phyloP scores from a whole-genome alignment of 805 yeast genomes.

The Spathaspora hagerdaliae region DNA sequence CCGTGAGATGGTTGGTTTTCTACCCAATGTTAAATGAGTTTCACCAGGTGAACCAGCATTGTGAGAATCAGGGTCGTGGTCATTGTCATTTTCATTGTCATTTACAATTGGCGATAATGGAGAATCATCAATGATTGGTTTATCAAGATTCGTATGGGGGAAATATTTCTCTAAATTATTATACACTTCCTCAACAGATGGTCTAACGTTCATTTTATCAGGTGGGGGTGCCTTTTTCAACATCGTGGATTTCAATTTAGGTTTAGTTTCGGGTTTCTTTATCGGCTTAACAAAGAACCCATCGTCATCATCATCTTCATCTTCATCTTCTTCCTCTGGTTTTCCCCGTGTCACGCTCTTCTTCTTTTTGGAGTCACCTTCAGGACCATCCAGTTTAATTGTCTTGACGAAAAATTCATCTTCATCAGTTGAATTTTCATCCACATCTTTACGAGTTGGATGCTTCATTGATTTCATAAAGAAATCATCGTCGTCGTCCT shows the following conservation, averaged over 20 bases:
- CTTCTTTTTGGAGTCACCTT: background rate
- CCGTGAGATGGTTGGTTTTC: constrained; percentile 35
- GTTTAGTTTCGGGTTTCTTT: constrained; percentile 1
- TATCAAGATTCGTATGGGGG: constrained; percentile 89
- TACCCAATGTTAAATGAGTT: constrained; percentile 8
- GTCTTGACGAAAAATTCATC: constrained; percentile 60
- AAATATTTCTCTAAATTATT: constrained; percentile 88
- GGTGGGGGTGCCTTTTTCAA: background rate
- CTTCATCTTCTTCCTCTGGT: too few relatives aligned
- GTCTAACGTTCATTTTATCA: constrained; percentile 64
- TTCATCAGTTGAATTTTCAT: constrained; percentile 19
- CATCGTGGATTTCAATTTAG: too few relatives aligned
- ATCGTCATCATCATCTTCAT: constrained; percentile 4
- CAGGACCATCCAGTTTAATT: constrained; percentile 2
- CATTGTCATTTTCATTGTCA: background rate
- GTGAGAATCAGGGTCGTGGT: background rate
- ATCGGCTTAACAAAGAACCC: constrained; percentile 12
- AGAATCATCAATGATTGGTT: constrained; percentile 78
- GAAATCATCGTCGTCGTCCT: constrained; percentile 26
- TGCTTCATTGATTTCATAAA: constrained; percentile 24
- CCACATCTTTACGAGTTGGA: constrained; percentile 8
- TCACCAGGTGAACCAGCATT: background rate
- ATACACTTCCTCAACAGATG: constrained; percentile 91
- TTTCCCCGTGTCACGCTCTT: too few relatives aligned
- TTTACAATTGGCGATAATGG: constrained; percentile 32